phyloP scores from a whole-genome alignment of 2,329 filamentous ascomycete genomes.

The Stagonosporopsis cucurbitacearum region DNA sequence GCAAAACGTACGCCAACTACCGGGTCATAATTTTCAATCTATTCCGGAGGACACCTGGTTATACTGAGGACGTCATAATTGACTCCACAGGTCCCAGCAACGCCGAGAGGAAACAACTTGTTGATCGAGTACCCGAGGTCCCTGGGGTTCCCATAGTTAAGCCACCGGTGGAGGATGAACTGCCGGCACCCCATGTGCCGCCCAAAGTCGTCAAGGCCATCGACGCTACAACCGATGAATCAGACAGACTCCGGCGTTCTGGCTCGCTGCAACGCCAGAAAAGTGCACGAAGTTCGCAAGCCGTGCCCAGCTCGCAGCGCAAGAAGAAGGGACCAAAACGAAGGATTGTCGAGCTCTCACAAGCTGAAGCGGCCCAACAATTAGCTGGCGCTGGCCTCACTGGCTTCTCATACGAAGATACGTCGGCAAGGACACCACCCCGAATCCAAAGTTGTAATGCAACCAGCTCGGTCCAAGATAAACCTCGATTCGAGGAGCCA shows the following conservation, averaged over 20 bases:
- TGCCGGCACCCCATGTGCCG: conserved; percentile 61
- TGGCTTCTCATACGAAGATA: conserved; percentile 38
- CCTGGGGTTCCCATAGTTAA: conserved; percentile 80
- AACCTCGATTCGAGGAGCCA: conserved; percentile 39
- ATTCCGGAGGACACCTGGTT: conserved; percentile 88
- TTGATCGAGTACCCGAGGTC: conserved; percentile 79
- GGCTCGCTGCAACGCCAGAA: conserved; percentile 45
- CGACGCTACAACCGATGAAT: conserved; percentile 26
- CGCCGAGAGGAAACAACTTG: conserved; percentile 80
- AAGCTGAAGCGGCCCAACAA: conserved; percentile 50
- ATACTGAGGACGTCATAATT: conserved; percentile 87
- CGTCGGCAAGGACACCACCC: conserved; percentile 27
- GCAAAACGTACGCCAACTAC: conserved; percentile 83
- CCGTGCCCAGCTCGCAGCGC: conserved; percentile 56
- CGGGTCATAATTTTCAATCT: conserved; percentile 93
- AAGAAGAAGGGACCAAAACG: conserved; percentile 66
- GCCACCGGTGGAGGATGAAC: conserved; percentile 66
- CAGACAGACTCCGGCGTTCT: conserved; percentile 31
- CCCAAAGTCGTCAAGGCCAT: conserved; percentile 59
- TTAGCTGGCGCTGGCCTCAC: conserved; percentile 35
- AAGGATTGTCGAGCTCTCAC: conserved; percentile 64
- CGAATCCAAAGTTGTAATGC: conserved; percentile 23
- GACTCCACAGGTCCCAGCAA: conserved; percentile 85
- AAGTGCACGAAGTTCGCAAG: conserved; percentile 38
- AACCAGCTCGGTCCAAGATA: conserved; percentile 22